phyloP scores from a whole-genome alignment of 129 eudicot species.

The Logfia minima region DNA sequence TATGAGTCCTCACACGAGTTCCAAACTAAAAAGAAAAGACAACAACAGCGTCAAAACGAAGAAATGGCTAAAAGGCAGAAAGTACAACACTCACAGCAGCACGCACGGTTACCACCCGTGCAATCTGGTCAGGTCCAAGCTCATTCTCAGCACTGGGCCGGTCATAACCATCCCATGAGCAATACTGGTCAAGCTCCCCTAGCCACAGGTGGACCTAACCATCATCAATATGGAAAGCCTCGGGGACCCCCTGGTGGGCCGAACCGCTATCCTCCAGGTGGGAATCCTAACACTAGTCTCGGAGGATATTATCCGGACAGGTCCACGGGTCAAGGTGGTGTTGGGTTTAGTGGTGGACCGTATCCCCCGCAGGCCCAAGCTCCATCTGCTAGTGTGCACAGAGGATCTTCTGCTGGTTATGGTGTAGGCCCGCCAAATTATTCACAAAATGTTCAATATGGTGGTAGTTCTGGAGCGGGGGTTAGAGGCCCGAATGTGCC shows the following conservation, averaged over 20 bases:
- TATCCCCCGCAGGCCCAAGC: slow-evolving; percentile 63
- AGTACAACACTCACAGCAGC: slow-evolving; percentile 71
- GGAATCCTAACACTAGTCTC: slow-evolving; percentile 51
- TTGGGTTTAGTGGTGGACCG: slow-evolving; percentile 47
- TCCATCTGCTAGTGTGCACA: slow-evolving; percentile 44
- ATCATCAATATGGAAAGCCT: slow-evolving; percentile 73
- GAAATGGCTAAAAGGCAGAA: slow-evolving; percentile 82
- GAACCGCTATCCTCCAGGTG: slow-evolving; percentile 63
- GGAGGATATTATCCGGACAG: slow-evolving; percentile 70
- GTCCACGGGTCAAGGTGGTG: slow-evolving; percentile 61
- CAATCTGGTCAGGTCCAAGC: slow-evolving; percentile 62
- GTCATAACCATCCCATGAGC: slow-evolving; percentile 50
- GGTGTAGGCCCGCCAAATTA: slow-evolving; percentile 58
- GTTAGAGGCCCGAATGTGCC: slow-evolving; percentile 62
- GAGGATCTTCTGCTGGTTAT: slow-evolving; percentile 53
- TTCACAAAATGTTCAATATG: slow-evolving; percentile 56
- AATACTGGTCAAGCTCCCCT: slow-evolving; percentile 50
- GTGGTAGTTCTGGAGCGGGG: slow-evolving; percentile 42
- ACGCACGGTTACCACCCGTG: slow-evolving; percentile 62
- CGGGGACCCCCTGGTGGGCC: slow-evolving; percentile 81
- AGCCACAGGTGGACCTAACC: slow-evolving; percentile 55
- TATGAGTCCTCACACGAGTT: slow-evolving; percentile 86
- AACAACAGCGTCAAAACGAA: slow-evolving; percentile 74
- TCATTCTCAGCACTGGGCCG: slow-evolving; percentile 63
- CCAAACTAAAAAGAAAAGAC: slow-evolving; percentile 90